Conservation (phyloP, 257 asterid species). For the Cinchona pubescens region DNA sequence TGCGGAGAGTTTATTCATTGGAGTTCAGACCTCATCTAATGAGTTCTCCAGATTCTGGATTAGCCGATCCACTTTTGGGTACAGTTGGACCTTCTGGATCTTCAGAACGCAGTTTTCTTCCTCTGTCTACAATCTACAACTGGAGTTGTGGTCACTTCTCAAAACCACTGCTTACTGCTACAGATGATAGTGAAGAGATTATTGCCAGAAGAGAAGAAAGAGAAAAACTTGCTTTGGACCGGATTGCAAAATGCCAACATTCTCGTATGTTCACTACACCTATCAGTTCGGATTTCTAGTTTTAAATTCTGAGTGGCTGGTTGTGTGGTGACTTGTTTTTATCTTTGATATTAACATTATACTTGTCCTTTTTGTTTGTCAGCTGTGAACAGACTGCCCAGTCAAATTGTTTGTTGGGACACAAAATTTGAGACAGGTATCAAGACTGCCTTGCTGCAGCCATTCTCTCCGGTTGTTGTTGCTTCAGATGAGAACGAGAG, state of each 20-base stretch:
- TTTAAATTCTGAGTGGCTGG: background rate
- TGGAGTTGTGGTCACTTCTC: constrained; percentile 99
- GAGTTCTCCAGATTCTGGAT: constrained; percentile 86
- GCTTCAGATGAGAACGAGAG: constrained; percentile 89
- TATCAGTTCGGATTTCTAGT: background rate
- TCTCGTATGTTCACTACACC: constrained; percentile 52
- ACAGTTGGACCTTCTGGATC: constrained; percentile 64
- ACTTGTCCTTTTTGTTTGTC: constrained; percentile 24
- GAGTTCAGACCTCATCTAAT: constrained; percentile 91
- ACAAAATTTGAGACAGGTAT: constrained; percentile 89
- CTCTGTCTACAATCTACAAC: constrained; percentile 80
- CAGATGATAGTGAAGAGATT: constrained; percentile 81
- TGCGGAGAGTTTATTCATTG: constrained; percentile 93
- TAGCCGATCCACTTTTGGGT: constrained; percentile 93
- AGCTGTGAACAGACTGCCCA: constrained; percentile 77
- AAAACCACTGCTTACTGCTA: constrained; percentile 87
- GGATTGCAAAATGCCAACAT: constrained; percentile 81
- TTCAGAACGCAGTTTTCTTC: constrained; percentile 94
- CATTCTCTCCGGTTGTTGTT: constrained; percentile 82
- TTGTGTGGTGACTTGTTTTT: background rate
- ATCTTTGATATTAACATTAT: background rate
- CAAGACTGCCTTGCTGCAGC: constrained; percentile 71
- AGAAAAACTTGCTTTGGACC: constrained; percentile 78
- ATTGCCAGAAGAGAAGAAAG: constrained; percentile 79
- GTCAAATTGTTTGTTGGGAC: constrained; percentile 98